Evolutionary conservation across 2,329 filamentous ascomycete species (phyloP).

Genomic region (Apiospora koreana): DNA sequence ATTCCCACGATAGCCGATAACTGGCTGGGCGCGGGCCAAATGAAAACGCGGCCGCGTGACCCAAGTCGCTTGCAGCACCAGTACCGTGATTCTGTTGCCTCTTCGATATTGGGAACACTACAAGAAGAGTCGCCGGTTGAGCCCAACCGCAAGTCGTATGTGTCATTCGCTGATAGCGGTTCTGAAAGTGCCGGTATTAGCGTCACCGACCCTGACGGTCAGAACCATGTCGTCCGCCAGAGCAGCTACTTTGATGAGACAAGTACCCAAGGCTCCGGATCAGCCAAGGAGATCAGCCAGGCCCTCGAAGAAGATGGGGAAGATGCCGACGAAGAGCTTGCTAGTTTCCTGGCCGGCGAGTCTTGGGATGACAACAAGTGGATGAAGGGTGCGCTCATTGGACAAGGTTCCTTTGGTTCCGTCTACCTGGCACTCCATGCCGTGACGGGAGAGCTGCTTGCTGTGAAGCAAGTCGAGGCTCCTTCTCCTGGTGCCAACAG

Average conservation of each 20-base stretch:
- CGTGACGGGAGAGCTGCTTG: slow-evolving; percentile 94
- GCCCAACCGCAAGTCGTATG: slow-evolving; percentile 91
- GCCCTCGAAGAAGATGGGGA: slow-evolving; percentile 89
- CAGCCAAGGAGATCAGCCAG: slow-evolving; percentile 80
- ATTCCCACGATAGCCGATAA: slow-evolving; percentile 94
- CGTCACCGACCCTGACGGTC: slow-evolving; percentile 72
- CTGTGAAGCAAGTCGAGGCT: slow-evolving; percentile 96
- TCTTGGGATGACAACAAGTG: slow-evolving; percentile 97
- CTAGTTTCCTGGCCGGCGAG: slow-evolving; percentile 87
- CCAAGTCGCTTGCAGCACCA: slow-evolving; percentile 52
- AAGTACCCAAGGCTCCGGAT: slow-evolving; percentile 69
- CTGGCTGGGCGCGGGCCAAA: slow-evolving; percentile 71
- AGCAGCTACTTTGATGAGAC: slow-evolving; percentile 89
- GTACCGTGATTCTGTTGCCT: slow-evolving; percentile 86
- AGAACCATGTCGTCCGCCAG: slow-evolving; percentile 59
- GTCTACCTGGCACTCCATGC: slow-evolving; percentile 95
- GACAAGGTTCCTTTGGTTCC: slow-evolving; percentile 93
- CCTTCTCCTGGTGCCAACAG: slow-evolving; percentile 76
- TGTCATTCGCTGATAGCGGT: slow-evolving; percentile 78
- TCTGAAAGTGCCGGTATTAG: slow-evolving; percentile 71
- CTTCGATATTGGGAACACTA: slow-evolving; percentile 83
- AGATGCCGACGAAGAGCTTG: slow-evolving; percentile 84
- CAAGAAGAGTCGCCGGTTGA: slow-evolving; percentile 88
- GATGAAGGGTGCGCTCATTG: slow-evolving; percentile 98
- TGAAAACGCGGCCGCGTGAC: slow-evolving; percentile 49